These are phyloP conservation scores for Aspergillus avenaceus DNA, from an alignment of 495 filamentous ascomycete genomes.

Conservation along the genomic window DNA sequence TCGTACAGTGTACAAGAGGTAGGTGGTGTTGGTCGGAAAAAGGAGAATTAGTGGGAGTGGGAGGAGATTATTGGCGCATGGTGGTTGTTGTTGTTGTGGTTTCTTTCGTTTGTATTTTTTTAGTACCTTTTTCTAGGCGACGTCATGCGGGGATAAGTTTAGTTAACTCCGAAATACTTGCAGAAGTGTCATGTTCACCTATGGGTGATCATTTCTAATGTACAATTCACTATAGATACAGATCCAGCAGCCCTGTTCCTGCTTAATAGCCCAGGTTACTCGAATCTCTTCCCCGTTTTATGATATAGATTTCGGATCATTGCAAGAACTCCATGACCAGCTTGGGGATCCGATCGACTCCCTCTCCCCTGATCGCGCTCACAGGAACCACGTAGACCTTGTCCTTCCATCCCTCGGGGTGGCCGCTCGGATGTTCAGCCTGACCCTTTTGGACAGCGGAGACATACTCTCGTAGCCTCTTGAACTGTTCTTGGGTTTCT, in stretches of 20 bases:
- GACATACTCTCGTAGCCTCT: constrained; percentile 62
- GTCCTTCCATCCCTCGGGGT: constrained; percentile 62
- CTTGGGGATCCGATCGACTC: constrained; percentile 71
- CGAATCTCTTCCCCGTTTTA: too few relatives aligned
- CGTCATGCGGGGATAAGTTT: constrained; percentile 6
- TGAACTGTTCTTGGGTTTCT: constrained; percentile 74
- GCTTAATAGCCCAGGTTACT: too few relatives aligned
- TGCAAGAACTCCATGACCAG: constrained; percentile 74
- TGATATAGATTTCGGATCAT: constrained; percentile 1
- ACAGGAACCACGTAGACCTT: constrained; percentile 71
- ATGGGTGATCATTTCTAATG: neutral
- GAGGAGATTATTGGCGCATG: neutral
- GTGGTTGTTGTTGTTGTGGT: neutral
- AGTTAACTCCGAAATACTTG: neutral
- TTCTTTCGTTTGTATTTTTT: neutral
- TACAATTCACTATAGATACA: constrained; percentile 6
- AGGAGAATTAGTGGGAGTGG: too few relatives aligned
- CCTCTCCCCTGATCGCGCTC: constrained; percentile 81
- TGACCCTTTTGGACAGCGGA: constrained; percentile 52
- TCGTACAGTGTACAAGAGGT: too few relatives aligned
- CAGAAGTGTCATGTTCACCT: neutral
- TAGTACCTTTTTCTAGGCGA: constrained; percentile 1
- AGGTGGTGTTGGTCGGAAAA: too few relatives aligned
- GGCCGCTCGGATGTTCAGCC: constrained; percentile 65
- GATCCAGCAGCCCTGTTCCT: constrained; percentile 3